These are phyloP conservation scores for Naganishia antarctica DNA, from an alignment of 768 basidiomycete genomes.

Conservation along the genomic window DNA sequence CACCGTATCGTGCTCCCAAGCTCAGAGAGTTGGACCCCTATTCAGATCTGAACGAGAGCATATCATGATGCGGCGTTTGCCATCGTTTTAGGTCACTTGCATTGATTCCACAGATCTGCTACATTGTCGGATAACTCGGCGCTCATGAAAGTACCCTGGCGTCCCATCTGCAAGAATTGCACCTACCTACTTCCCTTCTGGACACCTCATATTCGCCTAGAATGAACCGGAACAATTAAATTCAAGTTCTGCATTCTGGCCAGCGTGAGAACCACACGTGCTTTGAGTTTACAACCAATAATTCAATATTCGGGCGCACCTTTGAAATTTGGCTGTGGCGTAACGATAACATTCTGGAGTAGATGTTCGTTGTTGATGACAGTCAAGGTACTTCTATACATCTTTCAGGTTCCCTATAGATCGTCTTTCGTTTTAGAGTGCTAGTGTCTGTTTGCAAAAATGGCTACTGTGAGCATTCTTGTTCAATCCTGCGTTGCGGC, in stretches of 20 bases:
- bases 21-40: no score
- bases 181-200: neutral
- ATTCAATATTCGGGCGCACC: slow-evolving; percentile 10
- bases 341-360: neutral
- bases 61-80: slow-evolving; percentile 62
- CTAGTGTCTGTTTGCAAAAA: neutral
- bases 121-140: no score
- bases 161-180: no score
- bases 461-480: slow-evolving; percentile 15
- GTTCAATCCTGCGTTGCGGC: neutral
- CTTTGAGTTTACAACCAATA: neutral
- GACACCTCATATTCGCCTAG: neutral
- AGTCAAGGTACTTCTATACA: neutral
- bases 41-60: no score
- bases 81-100: slow-evolving; percentile 80
- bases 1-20: slow-evolving; percentile 76
- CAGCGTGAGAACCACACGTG: slow-evolving; percentile 7
- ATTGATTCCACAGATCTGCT: slow-evolving; percentile 54
- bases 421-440: neutral
- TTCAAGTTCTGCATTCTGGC: neutral
- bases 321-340: slow-evolving; percentile 22
- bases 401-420: neutral
- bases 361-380: slow-evolving; percentile 17
- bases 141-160: no score
- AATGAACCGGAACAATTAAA: neutral